A percentile compares a stretch with the other conserved stretches of the same genome.
Conservation (phyloP, 2,329 filamentous ascomycete species). For the Hymenoscyphus salicellus region DNA sequence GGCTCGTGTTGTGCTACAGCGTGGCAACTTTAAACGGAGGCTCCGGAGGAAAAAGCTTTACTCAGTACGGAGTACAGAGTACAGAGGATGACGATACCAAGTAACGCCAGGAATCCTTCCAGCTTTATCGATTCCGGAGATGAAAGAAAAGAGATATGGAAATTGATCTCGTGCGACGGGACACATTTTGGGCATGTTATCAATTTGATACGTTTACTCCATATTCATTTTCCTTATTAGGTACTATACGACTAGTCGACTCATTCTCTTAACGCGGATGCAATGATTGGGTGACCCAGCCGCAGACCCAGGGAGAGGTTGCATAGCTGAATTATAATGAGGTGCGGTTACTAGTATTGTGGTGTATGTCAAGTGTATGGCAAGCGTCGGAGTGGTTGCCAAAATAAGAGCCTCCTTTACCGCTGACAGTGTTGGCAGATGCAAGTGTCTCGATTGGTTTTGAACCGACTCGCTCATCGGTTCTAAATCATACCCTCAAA, state of each 20-base stretch:
- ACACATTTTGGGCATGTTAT: neutral
- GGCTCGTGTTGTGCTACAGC: neutral
- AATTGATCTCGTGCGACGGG: neutral
- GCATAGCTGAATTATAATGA: neutral
- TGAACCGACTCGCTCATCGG: neutral
- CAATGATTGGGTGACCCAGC: neutral
- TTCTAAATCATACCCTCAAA: neutral
- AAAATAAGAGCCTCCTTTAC: neutral
- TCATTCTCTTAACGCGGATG: neutral
- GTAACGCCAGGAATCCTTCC: neutral
- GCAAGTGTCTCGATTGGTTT: neutral
- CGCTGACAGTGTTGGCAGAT: neutral
- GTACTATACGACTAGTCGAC: too few species aligned
- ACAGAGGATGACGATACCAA: neutral
- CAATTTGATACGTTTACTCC: neutral
- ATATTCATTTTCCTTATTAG: too few species aligned
- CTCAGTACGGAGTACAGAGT: too few species aligned
- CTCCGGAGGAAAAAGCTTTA: neutral
- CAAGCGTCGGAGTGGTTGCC: neutral
- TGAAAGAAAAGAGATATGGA: neutral
- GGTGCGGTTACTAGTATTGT: neutral
- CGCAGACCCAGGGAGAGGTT: neutral
- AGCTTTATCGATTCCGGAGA: neutral
- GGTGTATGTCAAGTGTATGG: neutral
- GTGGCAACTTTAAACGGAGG: neutral